Evolutionary conservation across 306 rosid species (phyloP), one percentile per base, ranked within the genome.

Genomic region (Begonia masoniana): DNA sequence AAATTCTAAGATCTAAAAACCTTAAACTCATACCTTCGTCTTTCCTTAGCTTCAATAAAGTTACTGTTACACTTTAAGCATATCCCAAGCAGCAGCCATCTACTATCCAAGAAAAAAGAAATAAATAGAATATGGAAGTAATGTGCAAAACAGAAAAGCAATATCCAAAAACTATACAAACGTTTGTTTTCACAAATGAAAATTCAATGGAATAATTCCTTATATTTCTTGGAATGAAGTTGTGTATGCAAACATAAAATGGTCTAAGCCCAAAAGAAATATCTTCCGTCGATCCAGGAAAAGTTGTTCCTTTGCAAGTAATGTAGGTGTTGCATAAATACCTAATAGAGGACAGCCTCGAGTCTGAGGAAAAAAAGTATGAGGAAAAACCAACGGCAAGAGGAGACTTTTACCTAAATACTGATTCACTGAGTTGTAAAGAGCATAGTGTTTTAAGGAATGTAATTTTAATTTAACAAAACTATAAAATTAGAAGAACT

Each of bases 11-110:
- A 43, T 43, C 2, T 10, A 43, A 43, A 43, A 43, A 10, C 41
- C 26, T 59, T 13, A 11, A 50, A 57, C 42, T 56, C 47, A 58
- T 76, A 86, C 99, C 99, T 85, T 70, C 81, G 94, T 62, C 84
- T 83, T 75, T 85, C 96, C 65, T 83, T 80, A 63, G 92, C 76
- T 61, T 86, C 94, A 66, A 91, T 61, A 56, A 85, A 86, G 64
- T 55, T 71, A 62, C 83, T 62, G 59, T 24, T 91, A 91, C 61
- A 91, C 71, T 71, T 59, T 86, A 58, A 77, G 80, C 99, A 91
- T 91, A 81, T 91, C 96, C 99, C 96, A 86, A 47, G 99, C 88
- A 75, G 76, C 84, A 63, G 92, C 85, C 60, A 74, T 83, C 99
- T 91, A 41, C 35, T 55, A 46, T 15, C 50, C 35, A 26, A 26